phyloP scores from a whole-genome alignment of 2,329 filamentous ascomycete genomes.

The Claviceps purpurea region DNA sequence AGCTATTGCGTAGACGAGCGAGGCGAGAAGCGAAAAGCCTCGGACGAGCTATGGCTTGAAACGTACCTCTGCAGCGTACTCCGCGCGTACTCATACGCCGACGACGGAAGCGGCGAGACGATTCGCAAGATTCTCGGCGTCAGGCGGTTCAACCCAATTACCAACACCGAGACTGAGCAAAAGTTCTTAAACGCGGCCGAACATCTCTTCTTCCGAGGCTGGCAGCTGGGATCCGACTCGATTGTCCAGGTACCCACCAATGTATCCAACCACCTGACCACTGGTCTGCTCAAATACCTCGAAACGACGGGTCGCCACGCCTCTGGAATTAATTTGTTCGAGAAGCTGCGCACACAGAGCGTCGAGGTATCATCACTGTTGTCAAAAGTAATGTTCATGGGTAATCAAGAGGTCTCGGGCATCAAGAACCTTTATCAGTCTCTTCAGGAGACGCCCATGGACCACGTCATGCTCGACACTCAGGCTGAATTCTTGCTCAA shows the following conservation, averaged over 20 bases:
- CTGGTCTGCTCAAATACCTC: slow-evolving; percentile 89
- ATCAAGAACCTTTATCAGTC: slow-evolving; percentile 79
- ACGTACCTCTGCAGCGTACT: slow-evolving; percentile 94
- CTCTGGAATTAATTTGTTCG: slow-evolving; percentile 93
- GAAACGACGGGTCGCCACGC: slow-evolving; percentile 87
- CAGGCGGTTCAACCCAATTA: slow-evolving; percentile 91
- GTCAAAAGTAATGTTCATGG: slow-evolving; percentile 82
- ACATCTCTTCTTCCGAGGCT: slow-evolving; percentile 90
- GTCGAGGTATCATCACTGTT: slow-evolving; percentile 88
- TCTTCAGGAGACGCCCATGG: slow-evolving; percentile 86
- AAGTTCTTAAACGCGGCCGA: slow-evolving; percentile 91
- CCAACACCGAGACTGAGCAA: slow-evolving; percentile 95
- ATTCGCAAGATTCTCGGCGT: slow-evolving; percentile 98
- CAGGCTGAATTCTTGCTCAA: slow-evolving; percentile 84
- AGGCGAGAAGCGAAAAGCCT: slow-evolving; percentile 85
- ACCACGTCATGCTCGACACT: slow-evolving; percentile 89
- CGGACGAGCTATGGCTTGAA: slow-evolving; percentile 91
- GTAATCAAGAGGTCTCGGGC: slow-evolving; percentile 93
- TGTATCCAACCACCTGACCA: slow-evolving; percentile 88
- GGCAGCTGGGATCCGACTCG: slow-evolving; percentile 91
- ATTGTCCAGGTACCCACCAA: slow-evolving; percentile 96
- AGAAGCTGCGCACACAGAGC: slow-evolving; percentile 83
- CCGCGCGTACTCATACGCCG: slow-evolving; percentile 89
- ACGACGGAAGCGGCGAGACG: slow-evolving; percentile 84
- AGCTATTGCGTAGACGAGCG: slow-evolving; percentile 96